Evolutionary conservation across 768 basidiomycete genomes (phyloP), one percentile per base, ranked within the genome.

Genomic region (Hygrophorus pudorinus): DNA sequence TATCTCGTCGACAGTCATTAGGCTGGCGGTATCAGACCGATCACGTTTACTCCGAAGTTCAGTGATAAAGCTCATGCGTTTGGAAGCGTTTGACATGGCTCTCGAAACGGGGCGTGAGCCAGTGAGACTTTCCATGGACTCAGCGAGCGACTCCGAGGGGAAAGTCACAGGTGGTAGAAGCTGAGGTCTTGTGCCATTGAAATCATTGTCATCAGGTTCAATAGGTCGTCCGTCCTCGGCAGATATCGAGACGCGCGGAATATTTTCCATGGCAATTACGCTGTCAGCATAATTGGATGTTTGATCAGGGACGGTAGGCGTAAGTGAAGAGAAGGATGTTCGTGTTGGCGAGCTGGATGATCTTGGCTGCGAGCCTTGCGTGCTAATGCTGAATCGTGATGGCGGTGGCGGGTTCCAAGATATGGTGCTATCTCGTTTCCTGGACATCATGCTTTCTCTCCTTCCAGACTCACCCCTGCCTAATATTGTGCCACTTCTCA

Each of bases 1-100:
- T 55, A 99, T 96, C 64, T 99, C 91, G 56, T 99, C 94, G 17
- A 99, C 88, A 0, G 94, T 99, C 62, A 97, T 73, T 54, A 97
- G 65, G 52, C 87, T 91, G 3, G 88, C 89, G 6, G 90, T 89
- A 56, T 94, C 91, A 0, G 85, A 86, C 31, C 75, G 71, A 54
- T 96, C 90, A 16, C 85, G 79, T 59, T 80, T 86, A 59, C 78
- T 85, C 48, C 86, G 71, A 45, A 89, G 59, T 56, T 90, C 87
- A 1, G 81, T 84, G 67, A 86, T 82, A 58, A 78, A 83, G 56
- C 87, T 90, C 68, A 81, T 73, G 4, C 88, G 78, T 51, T 75
- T 77, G 30, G 75, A 81, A 33, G 72, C 70, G 39, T 65, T 66
- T 12, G 75, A 75, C 42, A 64, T 53, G 7, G 73, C 55, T 39